Evolutionary conservation across 768 basidiomycete genomes (phyloP), one percentile per base, ranked within the genome.

Genomic region (Tubosaeta brunneosetosa): DNA sequence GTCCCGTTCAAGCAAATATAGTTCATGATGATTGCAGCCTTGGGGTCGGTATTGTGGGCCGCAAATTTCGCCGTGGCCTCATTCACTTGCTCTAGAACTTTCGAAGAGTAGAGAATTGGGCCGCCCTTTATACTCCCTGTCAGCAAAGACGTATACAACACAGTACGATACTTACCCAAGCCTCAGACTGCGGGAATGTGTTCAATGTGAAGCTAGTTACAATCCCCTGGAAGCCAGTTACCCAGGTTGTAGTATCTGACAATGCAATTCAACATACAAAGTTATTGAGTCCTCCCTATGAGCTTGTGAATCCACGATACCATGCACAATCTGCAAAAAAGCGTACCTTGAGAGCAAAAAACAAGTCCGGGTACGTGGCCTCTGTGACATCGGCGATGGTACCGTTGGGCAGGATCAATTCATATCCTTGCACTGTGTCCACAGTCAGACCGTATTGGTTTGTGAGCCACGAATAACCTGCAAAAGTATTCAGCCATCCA

Each of bases 221-320:
- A 33, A 84, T 78, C 1, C 83, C 83, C 73, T 74, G 38, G 16
- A 34, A 6, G 13, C 16, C 14, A 27, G 22, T 22, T 43, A n/a
- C 46, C 9, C 13, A 17, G 33, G 13, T 22, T 3, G 22, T 22
- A 13, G 13, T 29, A 38, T 3, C 4, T 8, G n/a, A 2, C 9
- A 38, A 27, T 53, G 17, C 3, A 27, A 10, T 13, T 16, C 12
- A 5, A 42, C 63, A 12, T 47, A 74, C 74, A 54, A 81, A 84
- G 58, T 84, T 85, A 56, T 85, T 83, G 54, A 74, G 66, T 9
- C 81, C 82, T 33, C 83, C 84, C 79, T 83, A 47, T 5, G n/a
- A 9, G 19, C 4, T 41, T 12, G 22, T 22, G 3, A 22, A 22
- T 22, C 22, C 22, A 3, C 22, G 22, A 22, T 22, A 22, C 22